Evolutionary conservation across 345 rosid genomes (phyloP), one percentile per base, ranked within the genome.

Genomic region (Aquilaria yunnanensis): DNA sequence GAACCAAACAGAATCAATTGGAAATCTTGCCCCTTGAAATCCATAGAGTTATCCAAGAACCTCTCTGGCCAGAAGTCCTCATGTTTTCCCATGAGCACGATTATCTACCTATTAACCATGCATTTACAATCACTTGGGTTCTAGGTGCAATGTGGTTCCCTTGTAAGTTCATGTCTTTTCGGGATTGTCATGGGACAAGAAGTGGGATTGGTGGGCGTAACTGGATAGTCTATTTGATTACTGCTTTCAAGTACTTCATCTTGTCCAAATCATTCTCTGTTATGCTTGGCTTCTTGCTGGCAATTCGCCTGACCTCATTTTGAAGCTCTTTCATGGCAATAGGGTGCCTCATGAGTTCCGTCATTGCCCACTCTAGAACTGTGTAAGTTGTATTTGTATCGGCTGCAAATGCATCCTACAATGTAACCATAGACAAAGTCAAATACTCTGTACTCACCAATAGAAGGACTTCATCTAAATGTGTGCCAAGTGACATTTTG

Each of bases 181-280:
- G 71, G 11, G 79, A 66, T 46, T 54, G 57, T 31, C 73, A 45
- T 14, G 81, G 79, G 46, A 71, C 63, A 43, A 74, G 60, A 50
- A 81, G 33, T 3, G 83, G 83, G 16, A 76, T 4, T 5, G 83
- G 83, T 61, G 83, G 86, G 54, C 70, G 72, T 41, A 76, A 69
- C 56, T 80, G 73, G 32, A 81, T 67, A 49, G 73, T 47, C 64
- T 78, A 81, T 61, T 76, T 78, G 23, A 78, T 16, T 50, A 78
- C 79, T 9, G 79, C 77, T 63, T 63, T 70, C 56, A 78, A 55
- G 71, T 76, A 81, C 6, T 3, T 2, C 71, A 72, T 63, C n/a
- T 74, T 51, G 7, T 59, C 51, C 33, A 73, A 13, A 54, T 81
- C 78, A 4, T 66, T 71, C 34, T 74, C 75, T 10, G 60, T 56